Evolutionary conservation across 331 rosid genomes (phyloP).

Genomic region (Rhamnella rubrinervis): DNA sequence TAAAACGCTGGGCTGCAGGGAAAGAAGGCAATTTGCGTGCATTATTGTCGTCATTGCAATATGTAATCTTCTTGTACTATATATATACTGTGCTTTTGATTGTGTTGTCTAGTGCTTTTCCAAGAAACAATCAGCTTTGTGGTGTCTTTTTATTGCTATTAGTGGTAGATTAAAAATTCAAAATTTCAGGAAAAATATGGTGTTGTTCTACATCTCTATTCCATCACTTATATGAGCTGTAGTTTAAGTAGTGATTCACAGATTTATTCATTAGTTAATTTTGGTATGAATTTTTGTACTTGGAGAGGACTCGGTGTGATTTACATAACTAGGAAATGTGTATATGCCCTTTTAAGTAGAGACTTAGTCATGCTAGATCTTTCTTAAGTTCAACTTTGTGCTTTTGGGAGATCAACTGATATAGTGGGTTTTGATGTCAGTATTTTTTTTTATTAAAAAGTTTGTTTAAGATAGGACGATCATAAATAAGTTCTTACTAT

Average conservation of each 20-base stretch:
- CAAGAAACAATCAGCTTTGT: background rate
- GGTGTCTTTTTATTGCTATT: background rate
- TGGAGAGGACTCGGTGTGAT: background rate
- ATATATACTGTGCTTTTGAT: background rate
- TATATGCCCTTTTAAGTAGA: too few relatives aligned
- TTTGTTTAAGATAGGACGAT: too few relatives aligned
- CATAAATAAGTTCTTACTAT: too few relatives aligned
- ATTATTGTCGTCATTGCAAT: constrained; percentile 69
- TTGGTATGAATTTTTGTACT: background rate
- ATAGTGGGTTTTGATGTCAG: too few relatives aligned
- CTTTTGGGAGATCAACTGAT: too few relatives aligned
- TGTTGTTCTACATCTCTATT: background rate
- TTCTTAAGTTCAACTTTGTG: too few relatives aligned
- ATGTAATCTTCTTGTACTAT: constrained; percentile 36
- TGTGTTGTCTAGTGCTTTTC: background rate
- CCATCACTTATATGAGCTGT: background rate
- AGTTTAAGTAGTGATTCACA: background rate
- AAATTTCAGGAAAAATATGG: background rate
- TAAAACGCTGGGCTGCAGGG: constrained; percentile 88
- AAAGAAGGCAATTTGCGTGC: constrained; percentile 96
- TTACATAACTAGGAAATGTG: too few relatives aligned
- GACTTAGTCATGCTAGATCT: too few relatives aligned
- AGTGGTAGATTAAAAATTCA: background rate
- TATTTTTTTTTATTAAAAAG: too few relatives aligned
- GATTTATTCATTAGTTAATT: background rate